A percentile compares a stretch with the other conserved stretches of the same genome.
Evolutionary conservation across 1,284 basidiomycete species (phyloP).

Genomic region (Trichosporon coremiiforme): DNA sequence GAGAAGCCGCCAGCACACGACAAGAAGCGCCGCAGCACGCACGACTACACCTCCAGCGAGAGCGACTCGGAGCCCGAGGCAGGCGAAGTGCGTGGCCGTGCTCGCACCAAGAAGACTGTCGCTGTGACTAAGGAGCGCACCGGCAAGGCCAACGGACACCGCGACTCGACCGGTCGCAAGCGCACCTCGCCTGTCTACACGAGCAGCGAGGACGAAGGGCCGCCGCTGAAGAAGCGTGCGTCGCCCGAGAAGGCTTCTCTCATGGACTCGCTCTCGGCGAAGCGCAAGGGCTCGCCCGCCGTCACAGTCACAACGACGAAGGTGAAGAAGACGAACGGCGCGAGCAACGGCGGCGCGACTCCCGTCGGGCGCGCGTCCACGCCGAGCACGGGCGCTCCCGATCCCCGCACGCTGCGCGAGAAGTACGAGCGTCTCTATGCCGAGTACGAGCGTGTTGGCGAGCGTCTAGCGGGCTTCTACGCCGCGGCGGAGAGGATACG

Average conservation of each 20-base stretch:
- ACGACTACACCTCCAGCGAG: conserved; percentile 31
- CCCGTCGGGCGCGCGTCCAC: neutral
- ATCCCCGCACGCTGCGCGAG: conserved; percentile 40
- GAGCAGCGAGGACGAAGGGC: conserved; percentile 8
- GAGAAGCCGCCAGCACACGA: neutral
- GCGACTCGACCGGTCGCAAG: neutral
- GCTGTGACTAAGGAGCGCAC: neutral
- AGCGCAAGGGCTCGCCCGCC: neutral
- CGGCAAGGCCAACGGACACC: conserved; percentile 4
- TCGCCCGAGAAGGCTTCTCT: neutral
- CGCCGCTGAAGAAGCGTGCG: neutral
- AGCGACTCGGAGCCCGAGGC: conserved; percentile 27
- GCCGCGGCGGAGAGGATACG: conserved; percentile 34
- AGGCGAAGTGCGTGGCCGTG: neutral
- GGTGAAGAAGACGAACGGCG: conserved; percentile 9
- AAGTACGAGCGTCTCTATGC: conserved; percentile 50
- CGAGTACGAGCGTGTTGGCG: conserved; percentile 42
- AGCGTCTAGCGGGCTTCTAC: conserved; percentile 36
- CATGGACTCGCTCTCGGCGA: neutral
- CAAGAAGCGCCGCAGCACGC: conserved; percentile 19
- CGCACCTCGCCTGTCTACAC: conserved; percentile 11
- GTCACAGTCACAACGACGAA: conserved; percentile 1
- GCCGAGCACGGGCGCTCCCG: conserved; percentile 11
- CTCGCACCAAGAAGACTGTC: neutral
- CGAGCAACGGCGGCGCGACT: conserved; percentile 10